phyloP scores from a whole-genome alignment of 148 eudicot species.

The Diospyros lotus region DNA sequence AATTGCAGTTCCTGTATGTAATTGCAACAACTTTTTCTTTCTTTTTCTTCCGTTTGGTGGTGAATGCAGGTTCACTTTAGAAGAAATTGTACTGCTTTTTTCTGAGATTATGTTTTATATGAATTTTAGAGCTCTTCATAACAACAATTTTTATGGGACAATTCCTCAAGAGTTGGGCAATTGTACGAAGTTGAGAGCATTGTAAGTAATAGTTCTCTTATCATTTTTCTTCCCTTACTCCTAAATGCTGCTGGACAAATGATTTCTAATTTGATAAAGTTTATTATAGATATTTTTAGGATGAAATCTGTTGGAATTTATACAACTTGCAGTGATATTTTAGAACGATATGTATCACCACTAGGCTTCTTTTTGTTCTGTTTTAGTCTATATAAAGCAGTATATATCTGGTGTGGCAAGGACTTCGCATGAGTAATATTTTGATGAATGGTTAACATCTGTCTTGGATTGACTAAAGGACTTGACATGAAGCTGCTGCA shows the following conservation, averaged over 20 bases:
- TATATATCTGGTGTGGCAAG: not conserved
- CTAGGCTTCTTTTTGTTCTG: not conserved
- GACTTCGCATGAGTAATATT: too few species aligned
- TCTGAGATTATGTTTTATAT: constrained; percentile 14
- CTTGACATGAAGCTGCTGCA: too few species aligned
- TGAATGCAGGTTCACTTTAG: constrained; percentile 12
- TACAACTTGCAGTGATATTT: not conserved
- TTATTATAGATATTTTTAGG: not conserved
- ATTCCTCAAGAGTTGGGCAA: constrained; percentile 91
- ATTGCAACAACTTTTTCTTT: constrained; percentile 10
- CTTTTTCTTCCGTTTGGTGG: not conserved
- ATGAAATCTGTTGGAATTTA: not conserved
- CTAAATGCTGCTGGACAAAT: not conserved
- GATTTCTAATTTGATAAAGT: not conserved
- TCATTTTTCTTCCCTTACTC: not conserved
- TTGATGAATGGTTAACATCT: too few species aligned
- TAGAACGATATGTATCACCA: not conserved
- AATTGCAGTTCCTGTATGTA: constrained; percentile 76
- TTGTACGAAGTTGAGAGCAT: constrained; percentile 70
- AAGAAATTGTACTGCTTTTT: not conserved
- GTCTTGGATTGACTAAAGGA: too few species aligned
- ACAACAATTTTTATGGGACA: constrained; percentile 80
- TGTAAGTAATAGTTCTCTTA: constrained; percentile 53
- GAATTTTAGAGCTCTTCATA: constrained; percentile 72
- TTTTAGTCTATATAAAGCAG: not conserved